Base-by-base conservation (phyloP, 2,329 filamentous ascomycete genomes). In the Aspergillus felis region DNA sequence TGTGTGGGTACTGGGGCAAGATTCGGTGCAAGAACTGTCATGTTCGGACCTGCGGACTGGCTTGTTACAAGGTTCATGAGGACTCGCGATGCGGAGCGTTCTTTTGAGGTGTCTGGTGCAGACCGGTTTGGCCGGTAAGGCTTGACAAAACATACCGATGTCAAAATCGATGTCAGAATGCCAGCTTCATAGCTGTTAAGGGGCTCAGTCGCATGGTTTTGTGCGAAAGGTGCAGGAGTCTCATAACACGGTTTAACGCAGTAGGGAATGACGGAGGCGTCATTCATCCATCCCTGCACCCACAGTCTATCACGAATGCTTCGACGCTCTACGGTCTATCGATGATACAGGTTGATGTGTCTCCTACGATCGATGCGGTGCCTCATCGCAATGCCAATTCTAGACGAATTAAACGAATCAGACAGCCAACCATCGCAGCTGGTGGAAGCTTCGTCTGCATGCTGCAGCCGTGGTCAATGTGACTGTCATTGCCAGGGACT, bases 1-100 rank as follows among this genome's bases (percentile, higher is more conserved):
- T 81, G 59, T 81, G 79, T 62, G 79, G 79, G 10, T 81, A 81
- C 55, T 81, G 79, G 79, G 79, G 79, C 0, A 77, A 77, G 62
- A 74, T 80, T 29, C 73, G 75, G 62, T 81, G 79, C 64, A 73
- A 73, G 66, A 79, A 72, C 55, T 81, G 79, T 62, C 76, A 75
- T 54, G 70, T 75, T 53, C 65, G 78, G 60, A 78, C 75, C 9
- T 81, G 79, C 67, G 76, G 79, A 41, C 59, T 80, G 56, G 77
- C 77, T 51, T 81, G 79, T 64, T 80, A 79, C 62, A 74, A 70
- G 54, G 66, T 74, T 3, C 79, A 81, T 70, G 77, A 79, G 61
- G 79, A 79, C 58, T 78, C 76, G 46, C 71, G 75, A 53, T 79
- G 77, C 66, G 74, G 74, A 28, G 71, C 74, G 7, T 76, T 77